Conservation (phyloP, 2,329 filamentous ascomycete species). For the Exophiala phaeomuriformis region DNA sequence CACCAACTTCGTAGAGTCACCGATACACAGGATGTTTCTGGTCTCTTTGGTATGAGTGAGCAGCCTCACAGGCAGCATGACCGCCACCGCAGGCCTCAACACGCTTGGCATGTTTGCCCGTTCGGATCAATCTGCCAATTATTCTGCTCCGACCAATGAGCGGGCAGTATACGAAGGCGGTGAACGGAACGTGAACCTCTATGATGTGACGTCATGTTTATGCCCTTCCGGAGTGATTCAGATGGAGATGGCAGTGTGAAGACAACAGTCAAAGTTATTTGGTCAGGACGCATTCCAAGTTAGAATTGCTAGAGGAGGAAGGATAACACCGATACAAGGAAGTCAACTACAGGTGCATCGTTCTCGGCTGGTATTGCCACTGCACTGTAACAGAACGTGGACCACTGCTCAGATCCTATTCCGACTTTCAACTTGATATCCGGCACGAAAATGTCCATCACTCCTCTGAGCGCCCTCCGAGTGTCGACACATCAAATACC, state of each 20-base stretch:
- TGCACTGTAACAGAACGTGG: too few species aligned
- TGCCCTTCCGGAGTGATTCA: background rate
- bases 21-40: background rate
- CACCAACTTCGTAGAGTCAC: background rate
- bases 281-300: too few species aligned
- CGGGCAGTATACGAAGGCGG: background rate
- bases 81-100: background rate
- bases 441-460: constrained; percentile 32
- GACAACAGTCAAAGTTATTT: too few species aligned
- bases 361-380: too few species aligned
- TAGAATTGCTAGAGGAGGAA: too few species aligned
- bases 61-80: background rate
- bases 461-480: constrained; percentile 45
- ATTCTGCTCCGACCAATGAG: background rate
- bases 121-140: background rate
- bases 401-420: background rate
- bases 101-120: background rate
- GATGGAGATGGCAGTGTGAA: too few species aligned
- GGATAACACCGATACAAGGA: too few species aligned
- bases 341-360: too few species aligned
- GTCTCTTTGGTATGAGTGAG: background rate
- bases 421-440: too few species aligned
- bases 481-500: constrained; percentile 56
- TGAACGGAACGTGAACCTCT: background rate
- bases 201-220: background rate